Evolutionary conservation across 2,329 filamentous ascomycete species (phyloP).

Genomic region (Eurotiales sp.): DNA sequence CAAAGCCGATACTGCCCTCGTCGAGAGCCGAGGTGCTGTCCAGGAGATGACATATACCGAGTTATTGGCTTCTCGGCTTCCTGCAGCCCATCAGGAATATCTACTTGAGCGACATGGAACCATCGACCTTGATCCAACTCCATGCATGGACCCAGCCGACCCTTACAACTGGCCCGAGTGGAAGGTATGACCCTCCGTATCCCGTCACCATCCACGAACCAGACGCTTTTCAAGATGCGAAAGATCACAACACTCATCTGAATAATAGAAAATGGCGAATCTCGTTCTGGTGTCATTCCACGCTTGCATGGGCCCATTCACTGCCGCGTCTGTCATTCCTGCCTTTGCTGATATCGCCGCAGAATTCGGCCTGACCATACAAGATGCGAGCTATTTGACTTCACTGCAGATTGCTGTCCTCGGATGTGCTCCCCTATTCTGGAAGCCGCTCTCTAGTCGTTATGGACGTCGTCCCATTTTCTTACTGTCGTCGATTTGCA

Average conservation of each 20-base stretch:
- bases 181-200: conserved; percentile 38
- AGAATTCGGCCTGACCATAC: conserved; percentile 47
- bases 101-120: conserved; percentile 54
- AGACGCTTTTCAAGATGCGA: too few species aligned
- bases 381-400: conserved; percentile 50
- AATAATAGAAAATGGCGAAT: conserved; percentile 46
- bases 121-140: conserved; percentile 53
- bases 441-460: conserved; percentile 51
- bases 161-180: conserved; percentile 56
- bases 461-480: conserved; percentile 54
- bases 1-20: too few species aligned
- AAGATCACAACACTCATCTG: too few species aligned
- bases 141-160: conserved; percentile 49
- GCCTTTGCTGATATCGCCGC: conserved; percentile 51
- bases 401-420: conserved; percentile 51
- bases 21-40: too few species aligned
- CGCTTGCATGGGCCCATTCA: conserved; percentile 53
- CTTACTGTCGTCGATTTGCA: conserved; percentile 47
- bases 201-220: too few species aligned
- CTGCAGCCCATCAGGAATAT: conserved; percentile 42
- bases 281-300: conserved; percentile 53
- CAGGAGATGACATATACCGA: too few species aligned
- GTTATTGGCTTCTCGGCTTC: too few species aligned
- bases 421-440: conserved; percentile 51
- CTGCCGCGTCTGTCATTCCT: conserved; percentile 49